These are phyloP conservation scores for Trichoderma harzianum DNA, from an alignment of 2,329 filamentous ascomycete species.

Conservation along the genomic window DNA sequence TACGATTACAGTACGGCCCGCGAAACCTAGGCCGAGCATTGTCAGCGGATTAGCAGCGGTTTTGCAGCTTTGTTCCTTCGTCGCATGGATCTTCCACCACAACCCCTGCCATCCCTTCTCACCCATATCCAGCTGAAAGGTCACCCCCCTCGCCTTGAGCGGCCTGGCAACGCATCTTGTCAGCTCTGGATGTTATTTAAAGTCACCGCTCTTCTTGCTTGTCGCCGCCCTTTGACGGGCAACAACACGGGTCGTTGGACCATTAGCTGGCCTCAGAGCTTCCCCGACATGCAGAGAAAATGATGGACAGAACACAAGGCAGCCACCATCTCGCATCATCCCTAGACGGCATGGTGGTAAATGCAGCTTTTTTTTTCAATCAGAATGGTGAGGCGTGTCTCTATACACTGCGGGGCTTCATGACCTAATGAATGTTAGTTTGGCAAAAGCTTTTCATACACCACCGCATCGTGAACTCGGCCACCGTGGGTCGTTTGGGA, in stretches of 20 bases:
- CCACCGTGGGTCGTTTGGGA: slow-evolving; percentile 11
- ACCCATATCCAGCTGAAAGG: slow-evolving; percentile 15
- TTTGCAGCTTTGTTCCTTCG: background rate
- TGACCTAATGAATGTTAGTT: slow-evolving; percentile 13
- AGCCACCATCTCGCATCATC: slow-evolving; percentile 8
- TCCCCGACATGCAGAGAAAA: background rate
- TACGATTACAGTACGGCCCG: background rate
- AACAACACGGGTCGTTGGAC: background rate
- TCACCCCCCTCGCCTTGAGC: background rate
- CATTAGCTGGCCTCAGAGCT: background rate
- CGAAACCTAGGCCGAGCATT: background rate
- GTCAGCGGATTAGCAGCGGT: slow-evolving; percentile 5
- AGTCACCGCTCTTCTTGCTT: slow-evolving; percentile 13
- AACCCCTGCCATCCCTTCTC: slow-evolving; percentile 7
- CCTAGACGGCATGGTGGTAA: background rate
- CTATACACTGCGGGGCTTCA: slow-evolving; percentile 18
- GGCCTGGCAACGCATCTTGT: background rate
- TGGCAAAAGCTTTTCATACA: slow-evolving; percentile 20
- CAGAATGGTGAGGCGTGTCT: slow-evolving; percentile 13
- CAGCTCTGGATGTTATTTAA: slow-evolving; percentile 3
- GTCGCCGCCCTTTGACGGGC: background rate
- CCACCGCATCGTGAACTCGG: slow-evolving; percentile 17
- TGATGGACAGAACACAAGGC: background rate
- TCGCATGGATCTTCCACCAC: slow-evolving; percentile 4
- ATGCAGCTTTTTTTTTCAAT: background rate